Evolutionary conservation across 2,329 filamentous ascomycete species (phyloP), one percentile per base, ranked within the genome.

Genomic region (Trichoderma sp.): DNA sequence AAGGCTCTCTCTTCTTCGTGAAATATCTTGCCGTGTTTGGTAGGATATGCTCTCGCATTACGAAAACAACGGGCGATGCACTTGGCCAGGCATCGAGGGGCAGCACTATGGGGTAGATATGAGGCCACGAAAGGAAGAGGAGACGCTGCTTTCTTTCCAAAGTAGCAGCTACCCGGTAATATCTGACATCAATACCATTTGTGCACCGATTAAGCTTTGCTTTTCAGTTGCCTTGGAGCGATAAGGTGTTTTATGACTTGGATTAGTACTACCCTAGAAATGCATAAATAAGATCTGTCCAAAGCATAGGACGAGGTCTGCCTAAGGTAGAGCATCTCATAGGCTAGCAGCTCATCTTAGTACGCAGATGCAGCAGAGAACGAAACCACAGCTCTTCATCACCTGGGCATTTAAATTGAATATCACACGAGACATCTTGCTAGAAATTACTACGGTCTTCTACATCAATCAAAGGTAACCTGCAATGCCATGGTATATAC

Each of bases 101-200:
- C 16, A 18, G 51, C 68, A 73, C 78, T 71, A 80, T 89, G 85
- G 83, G 85, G 83, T 84, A 81, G 81, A 78, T 80, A 88, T 87
- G 89, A 90, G 90, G 91, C 88, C 90, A 86, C 85, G 81, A 86
- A 89, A 90, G 88, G 79, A 90, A 88, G 79, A 92, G 77, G 91
- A 71, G 52, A 46, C 71, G 70, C 74, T 76, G 71, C 73, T 70
- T 60, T 74, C 74, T 75, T 75, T 71, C 7, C 76, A 68, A 71
- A 75, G 74, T 72, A 73, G 43, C 37, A 18, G 21, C 46, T 16
- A 34, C n/a, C 39, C n/a, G 16, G 13, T 14, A 61, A 61, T 61
- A n/a, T 49, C 39, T 11, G 49, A 46, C n/a, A 34, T 2, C 21
- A 49, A 24, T 30, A 13, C 28, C 21, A 49, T 21, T 11, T 11